Base-by-base conservation (phyloP, 768 basidiomycete species). In the Myochromella boudieri region DNA sequence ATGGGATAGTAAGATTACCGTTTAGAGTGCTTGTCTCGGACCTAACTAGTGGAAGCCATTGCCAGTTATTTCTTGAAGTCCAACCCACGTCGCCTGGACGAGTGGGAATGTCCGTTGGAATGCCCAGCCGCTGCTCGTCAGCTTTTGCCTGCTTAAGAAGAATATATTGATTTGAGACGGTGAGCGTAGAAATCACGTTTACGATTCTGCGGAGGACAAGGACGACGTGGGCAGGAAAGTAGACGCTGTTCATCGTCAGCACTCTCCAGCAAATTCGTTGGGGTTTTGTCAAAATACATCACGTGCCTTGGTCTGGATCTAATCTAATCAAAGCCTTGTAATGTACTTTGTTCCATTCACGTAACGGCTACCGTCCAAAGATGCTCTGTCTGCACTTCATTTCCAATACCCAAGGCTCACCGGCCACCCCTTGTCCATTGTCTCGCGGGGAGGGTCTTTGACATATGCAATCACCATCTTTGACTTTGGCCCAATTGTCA, bases 151-250 rank as follows among this genome's bases (percentile, higher is more conserved):
- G 54, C 32, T 54, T 55, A 20, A 67, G 69, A 24, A 68, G 54
- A 31, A 82, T 58, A 60, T 82, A 86, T 21, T 86, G 81, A 57
- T 78, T 79, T 3, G 87, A 81, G 21, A 89, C 77, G 0, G 86
- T 85, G n/a, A 87, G 64, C 0, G 82, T 71, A 0, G 85, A 85
- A 33, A 90, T 74, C 29, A 77, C 79, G 53, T 87, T 85, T 49
- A 82, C 76, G 26, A 90, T 68, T 48, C 87, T 72, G 52, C 77
- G 84, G 44, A 89, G 68, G 27, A 89, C 64, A 31, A 77, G 64
- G 46, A 76, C 72, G 58, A 89, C 77, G 46, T 80, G 80, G 34
- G 75, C 68, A 27, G 87, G 82, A 54, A 87, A 68, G 54, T 69
- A 72, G 31, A 75, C 60, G 48, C 64, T 70, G 62, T 63, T 72